Conservation (phyloP, 2,329 filamentous ascomycete species). For the Beauveria bassiana region DNA sequence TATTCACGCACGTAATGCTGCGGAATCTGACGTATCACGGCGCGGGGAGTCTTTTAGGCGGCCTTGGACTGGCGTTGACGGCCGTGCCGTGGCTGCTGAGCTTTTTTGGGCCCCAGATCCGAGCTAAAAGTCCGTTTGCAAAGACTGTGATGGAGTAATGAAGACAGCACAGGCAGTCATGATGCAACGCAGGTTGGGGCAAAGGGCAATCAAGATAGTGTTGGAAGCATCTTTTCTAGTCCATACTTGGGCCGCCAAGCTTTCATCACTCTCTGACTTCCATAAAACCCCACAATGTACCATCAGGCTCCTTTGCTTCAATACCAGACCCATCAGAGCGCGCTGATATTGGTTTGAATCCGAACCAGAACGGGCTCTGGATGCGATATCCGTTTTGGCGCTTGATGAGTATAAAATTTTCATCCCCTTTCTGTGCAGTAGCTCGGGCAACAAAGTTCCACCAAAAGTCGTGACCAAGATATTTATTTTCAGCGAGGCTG, state of each 20-base stretch:
- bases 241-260: conserved; percentile 21
- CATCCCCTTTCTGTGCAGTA: neutral
- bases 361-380: neutral
- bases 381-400: neutral
- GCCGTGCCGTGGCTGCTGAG: conserved; percentile 79
- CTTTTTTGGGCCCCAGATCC: conserved; percentile 68
- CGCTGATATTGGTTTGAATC: conserved; percentile 20
- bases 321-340: conserved; percentile 52
- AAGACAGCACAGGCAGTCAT: neutral
- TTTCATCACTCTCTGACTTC: neutral
- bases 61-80: conserved; percentile 59
- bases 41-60: conserved; percentile 69
- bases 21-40: conserved; percentile 59
- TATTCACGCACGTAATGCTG: conserved; percentile 69
- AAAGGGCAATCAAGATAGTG: neutral
- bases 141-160: neutral
- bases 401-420: neutral
- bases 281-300: neutral
- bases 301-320: conserved; percentile 48
- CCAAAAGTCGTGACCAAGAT: neutral
- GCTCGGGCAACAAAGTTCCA: neutral
- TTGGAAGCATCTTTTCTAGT: neutral
- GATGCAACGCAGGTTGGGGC: neutral
- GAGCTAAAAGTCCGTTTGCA: conserved; percentile 24
- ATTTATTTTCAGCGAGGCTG: neutral